Base-by-base conservation (phyloP, 2,329 filamentous ascomycete genomes). In the Pseudogymnoascus verrucosus region DNA sequence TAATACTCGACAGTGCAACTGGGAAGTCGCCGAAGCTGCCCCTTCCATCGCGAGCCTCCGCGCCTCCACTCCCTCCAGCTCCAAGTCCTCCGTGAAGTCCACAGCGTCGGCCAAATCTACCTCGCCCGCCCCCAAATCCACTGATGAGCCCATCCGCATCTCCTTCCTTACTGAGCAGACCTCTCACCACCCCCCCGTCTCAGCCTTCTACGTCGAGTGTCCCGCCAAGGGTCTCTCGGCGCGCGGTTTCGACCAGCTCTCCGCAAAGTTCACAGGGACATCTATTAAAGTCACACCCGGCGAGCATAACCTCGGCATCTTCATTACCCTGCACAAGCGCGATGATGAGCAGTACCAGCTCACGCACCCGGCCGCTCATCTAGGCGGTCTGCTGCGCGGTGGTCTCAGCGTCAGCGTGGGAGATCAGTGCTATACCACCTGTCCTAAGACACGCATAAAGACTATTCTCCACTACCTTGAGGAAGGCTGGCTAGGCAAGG, bases 81-180 rank as follows among this genome's bases (percentile, higher is more conserved):
- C 68, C 5, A 68, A 68, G 14, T 73, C 72, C 7, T 73, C 71
- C 7, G 66, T 70, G 28, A 72, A 69, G 64, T 72, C 71, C 74
- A 73, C 69, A 71, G 72, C 66, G 67, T 73, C 62, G 70, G 36
- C 47, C n/a, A 19, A n/a, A 57, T 16, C 59, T 12, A n/a, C 21
- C 73, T 64, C 73, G 74, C 67, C 74, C 73, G 64, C 73, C 74
- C 67, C 74, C 67, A 67, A 73, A 73, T 65, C 71, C 65, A 68
- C 72, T 70, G 70, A n/a, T 2, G 37, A 62, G 23, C 82, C 81
- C 28, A 83, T 96, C 69, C 90, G 89, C 69, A 85, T 99, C 69
- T 96, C 92, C 8, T 99, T 96, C 74, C 82, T 99, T 65, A 98
- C 95, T 26, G 95, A 99, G 77, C 95, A 99, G 78, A 99, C 95